Base-by-base conservation (phyloP, 805 yeast genomes). In the Priceomyces haplophilus region DNA sequence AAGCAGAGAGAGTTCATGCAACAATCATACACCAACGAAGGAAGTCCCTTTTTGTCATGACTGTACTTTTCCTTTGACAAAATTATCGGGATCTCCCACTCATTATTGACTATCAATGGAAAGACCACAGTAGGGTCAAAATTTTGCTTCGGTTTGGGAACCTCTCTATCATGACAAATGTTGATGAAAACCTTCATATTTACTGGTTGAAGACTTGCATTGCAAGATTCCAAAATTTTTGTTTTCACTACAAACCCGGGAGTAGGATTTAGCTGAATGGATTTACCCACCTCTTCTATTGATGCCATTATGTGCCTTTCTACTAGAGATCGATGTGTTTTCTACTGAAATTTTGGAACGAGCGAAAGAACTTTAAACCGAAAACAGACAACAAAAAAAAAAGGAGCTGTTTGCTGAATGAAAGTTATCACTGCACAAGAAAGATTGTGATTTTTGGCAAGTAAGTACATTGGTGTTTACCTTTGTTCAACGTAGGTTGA, bases 81-180 rank as follows among this genome's bases (percentile, higher is more conserved):
- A 1, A 85, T 75, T 2, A 90, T 79, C 1, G 97, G 97, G 1
- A 88, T 83, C 45, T 85, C 89, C 96, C 96, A 89, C 54, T 83
- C 72, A 53, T 82, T 82, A 29, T 78, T 79, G 62, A 82, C 77
- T 17, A 85, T 82, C 39, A 79, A 60, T 1, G 83, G 81, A 52
- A 81, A 81, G 2, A 87, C 79, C 2, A 67, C 59, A 30, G 67
- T 73, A 3, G 88, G 81, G 29, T 75, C 72, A 53, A 83, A 85
- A 11, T 60, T 75, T 18, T 48, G 45, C 1, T 53, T 47, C 0
- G 96, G 95, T 19, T 67, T 54, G 3, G 95, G 95, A 0, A 88
- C 82, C 20, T 75, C 69, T 1, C 63, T 55, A 52, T 83, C 82
- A 17, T 82, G 77, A 56, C 96, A 86, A 0, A 89, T 68, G 59